These are phyloP conservation scores for Fusarium sp. DNA, from an alignment of 2,329 filamentous ascomycete genomes.

Conservation along the genomic window DNA sequence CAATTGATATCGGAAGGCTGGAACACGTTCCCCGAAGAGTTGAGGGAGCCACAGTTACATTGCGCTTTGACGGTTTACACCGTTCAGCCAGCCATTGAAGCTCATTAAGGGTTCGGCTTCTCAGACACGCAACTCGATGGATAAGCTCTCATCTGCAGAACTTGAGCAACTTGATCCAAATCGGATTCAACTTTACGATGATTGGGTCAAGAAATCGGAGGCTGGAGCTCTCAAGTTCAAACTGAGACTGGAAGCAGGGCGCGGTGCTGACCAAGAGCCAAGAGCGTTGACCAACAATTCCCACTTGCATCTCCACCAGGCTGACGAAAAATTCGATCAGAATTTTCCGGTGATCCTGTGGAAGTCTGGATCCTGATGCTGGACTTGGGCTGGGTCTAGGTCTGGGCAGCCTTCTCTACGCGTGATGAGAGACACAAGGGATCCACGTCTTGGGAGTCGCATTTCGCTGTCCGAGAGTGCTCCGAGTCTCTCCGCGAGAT, in stretches of 20 bases:
- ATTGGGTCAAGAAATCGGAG: conserved; percentile 4
- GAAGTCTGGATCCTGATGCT: neutral
- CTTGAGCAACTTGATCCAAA: neutral
- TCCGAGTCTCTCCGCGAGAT: conserved; percentile 42
- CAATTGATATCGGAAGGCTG: conserved; percentile 11
- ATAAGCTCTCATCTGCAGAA: neutral
- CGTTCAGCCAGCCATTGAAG: conserved; percentile 11
- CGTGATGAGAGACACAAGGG: conserved; percentile 21
- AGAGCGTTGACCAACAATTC: conserved; percentile 17
- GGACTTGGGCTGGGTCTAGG: neutral
- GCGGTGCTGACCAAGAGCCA: conserved; percentile 27
- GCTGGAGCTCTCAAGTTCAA: neutral
- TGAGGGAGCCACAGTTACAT: conserved; percentile 13
- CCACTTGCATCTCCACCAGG: conserved; percentile 37
- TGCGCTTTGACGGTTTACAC: conserved; percentile 1
- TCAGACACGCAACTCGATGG: neutral
- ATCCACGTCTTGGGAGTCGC: conserved; percentile 34
- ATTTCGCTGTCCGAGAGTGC: conserved; percentile 20
- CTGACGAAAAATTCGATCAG: conserved; percentile 28
- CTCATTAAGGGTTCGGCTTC: neutral
- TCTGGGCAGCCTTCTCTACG: conserved; percentile 8
- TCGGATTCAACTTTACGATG: neutral
- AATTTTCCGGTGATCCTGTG: conserved; percentile 18
- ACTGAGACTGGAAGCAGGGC: conserved; percentile 10
- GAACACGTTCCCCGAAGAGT: conserved; percentile 23